Percentiles rank a stretch among this genome's conserved stretches.
phyloP scores from a whole-genome alignment of 441 rosid species.

The Gossypium gossypioides region DNA sequence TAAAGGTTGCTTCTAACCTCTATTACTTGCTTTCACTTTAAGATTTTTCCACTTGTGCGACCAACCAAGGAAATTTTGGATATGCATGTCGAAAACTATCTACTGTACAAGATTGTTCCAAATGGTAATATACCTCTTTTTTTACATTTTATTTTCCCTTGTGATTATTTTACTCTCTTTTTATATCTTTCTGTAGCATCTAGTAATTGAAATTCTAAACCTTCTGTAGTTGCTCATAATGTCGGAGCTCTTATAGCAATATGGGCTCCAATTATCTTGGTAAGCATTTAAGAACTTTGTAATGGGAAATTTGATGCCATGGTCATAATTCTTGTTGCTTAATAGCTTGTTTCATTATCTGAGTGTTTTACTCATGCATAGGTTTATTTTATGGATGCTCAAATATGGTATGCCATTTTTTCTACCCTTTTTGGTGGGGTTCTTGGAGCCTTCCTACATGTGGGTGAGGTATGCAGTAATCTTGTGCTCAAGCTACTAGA shows the following conservation, averaged over 20 bases:
- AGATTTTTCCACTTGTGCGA: constrained; percentile 45
- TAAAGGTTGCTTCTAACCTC: constrained; percentile 3
- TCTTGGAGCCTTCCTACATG: constrained; percentile 89
- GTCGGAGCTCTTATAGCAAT: constrained; percentile 76
- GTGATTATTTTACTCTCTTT: not conserved
- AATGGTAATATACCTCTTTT: constrained; percentile 35
- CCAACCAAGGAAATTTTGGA: constrained; percentile 72
- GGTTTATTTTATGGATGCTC: constrained; percentile 95
- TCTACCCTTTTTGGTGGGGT: constrained; percentile 91
- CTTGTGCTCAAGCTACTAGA: not conserved
- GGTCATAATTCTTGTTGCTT: not conserved
- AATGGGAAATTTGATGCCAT: not conserved
- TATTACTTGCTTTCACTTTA: not conserved
- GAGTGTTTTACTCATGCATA: constrained; percentile 18
- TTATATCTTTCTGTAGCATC: constrained; percentile 10
- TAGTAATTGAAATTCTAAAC: constrained; percentile 18
- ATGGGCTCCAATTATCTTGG: constrained; percentile 92
- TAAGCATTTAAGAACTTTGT: constrained; percentile 16
- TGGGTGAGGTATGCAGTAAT: constrained; percentile 70
- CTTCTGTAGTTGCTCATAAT: constrained; percentile 57
- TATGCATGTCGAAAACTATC: constrained; percentile 44
- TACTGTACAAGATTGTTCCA: constrained; percentile 83
- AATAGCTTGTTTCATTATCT: constrained; percentile 11
- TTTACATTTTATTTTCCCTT: not conserved
- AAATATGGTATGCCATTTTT: constrained; percentile 96